Conservation (phyloP, 768 basidiomycete species). For the Leccinum pellstonianum region DNA sequence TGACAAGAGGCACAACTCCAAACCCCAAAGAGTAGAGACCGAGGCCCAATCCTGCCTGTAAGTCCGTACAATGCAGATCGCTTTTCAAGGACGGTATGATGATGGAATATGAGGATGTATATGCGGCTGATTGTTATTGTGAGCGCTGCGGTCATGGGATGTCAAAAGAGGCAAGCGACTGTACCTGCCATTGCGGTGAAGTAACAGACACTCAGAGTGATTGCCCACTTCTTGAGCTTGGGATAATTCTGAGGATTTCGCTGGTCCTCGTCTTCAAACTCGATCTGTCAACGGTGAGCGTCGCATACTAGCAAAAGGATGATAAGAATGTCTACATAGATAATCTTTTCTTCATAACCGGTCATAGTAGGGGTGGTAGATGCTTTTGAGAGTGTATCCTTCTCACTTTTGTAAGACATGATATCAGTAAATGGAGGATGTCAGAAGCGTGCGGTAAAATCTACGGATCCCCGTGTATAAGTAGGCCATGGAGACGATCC, state of each 20-base stretch:
- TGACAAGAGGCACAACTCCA: slow-evolving; percentile 57
- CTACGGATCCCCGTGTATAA: slow-evolving; percentile 9
- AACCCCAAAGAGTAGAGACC: slow-evolving; percentile 59
- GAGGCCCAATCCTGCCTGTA: slow-evolving; percentile 48
- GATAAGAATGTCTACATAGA: slow-evolving; percentile 8
- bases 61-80: slow-evolving; percentile 41
- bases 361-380: neutral
- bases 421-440: neutral
- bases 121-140: slow-evolving; percentile 39
- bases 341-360: slow-evolving; percentile 4
- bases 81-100: slow-evolving; percentile 54
- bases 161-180: neutral
- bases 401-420: slow-evolving; percentile 12
- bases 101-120: slow-evolving; percentile 50
- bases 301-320: neutral
- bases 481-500: slow-evolving; percentile 8
- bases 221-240: slow-evolving; percentile 40
- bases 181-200: slow-evolving; percentile 26
- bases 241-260: slow-evolving; percentile 41
- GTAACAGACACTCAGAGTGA: slow-evolving; percentile 32
- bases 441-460: neutral
- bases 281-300: slow-evolving; percentile 31
- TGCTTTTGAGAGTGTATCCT: neutral
- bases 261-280: slow-evolving; percentile 40
- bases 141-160: neutral